Base-by-base conservation (phyloP, 495 filamentous ascomycete species). In the Cercophora samala region DNA sequence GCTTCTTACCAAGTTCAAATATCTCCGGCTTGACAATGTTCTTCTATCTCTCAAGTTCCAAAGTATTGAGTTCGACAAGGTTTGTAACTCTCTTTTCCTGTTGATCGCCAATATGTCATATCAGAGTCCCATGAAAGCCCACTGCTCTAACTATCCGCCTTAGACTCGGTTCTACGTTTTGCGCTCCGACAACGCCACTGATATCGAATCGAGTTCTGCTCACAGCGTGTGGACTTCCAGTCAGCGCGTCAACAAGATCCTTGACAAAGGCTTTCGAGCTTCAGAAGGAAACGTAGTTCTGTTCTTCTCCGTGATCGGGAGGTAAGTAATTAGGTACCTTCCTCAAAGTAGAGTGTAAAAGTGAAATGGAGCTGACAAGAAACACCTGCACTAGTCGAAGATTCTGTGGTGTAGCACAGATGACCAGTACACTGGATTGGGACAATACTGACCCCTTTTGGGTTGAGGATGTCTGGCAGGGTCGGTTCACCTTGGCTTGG, bases 211-310 rank as follows among this genome's bases (percentile, higher is more conserved):
- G 5, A 60, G 58, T 15, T 22, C 58, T 18, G 58, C 58, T 8
- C 58, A 60, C 23, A 60, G 58, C 23, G 58, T 60, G 11, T 60
- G 58, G 58, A 60, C 58, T 9, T 60, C 58, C 5, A 60, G 58
- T 29, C 23, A 60, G 18, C 58, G 58, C 17, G 58, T 60, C 22
- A 60, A 60, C 24, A 60, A 60, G 24, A 60, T 60, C 22, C 58
- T 60, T n/a, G 26, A 60, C 26, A 60, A 60, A n/a, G 58, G 58
- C 8, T 60, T 29, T 18, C 21, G 18, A 17, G 11, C 26, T 5
- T 60, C 58, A 4, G 18, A 17, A 21, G 58, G 58, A 2, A 5
- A 29, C 5, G 58, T 60, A 4, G 58, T 60, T 11, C 26, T 60
- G 5, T 60, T 60, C 26, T 60, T 60, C 24, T 60, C 58, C 5